These are phyloP conservation scores for Sequoia sempervirens DNA, from an alignment of 75 land plant genomes.

Conservation along the genomic window DNA sequence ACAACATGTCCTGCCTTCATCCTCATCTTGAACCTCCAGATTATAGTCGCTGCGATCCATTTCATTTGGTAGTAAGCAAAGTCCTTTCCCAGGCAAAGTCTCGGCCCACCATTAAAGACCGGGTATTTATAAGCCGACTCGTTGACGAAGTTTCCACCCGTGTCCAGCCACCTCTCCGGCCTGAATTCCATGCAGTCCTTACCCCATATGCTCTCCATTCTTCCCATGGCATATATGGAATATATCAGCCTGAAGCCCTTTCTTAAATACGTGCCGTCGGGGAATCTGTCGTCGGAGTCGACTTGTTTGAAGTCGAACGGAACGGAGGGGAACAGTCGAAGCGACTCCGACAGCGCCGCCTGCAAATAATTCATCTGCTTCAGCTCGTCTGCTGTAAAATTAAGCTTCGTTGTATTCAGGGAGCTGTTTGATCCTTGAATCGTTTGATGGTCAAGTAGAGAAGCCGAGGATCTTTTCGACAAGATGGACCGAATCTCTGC, in stretches of 20 bases:
- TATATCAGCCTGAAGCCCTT: slow-evolving; percentile 54
- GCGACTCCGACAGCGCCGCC: no score
- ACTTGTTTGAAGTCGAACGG: slow-evolving; percentile 69
- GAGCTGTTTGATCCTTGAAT: no score
- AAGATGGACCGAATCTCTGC: slow-evolving; percentile 18
- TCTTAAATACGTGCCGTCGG: slow-evolving; percentile 64
- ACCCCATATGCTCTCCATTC: no score
- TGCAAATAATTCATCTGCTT: no score
- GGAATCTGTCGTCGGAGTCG: slow-evolving; percentile 45
- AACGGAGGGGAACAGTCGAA: slow-evolving; percentile 54
- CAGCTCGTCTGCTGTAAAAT: slow-evolving; percentile 12
- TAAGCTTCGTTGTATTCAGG: slow-evolving; percentile 8
- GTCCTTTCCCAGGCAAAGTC: no score
- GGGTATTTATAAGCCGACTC: slow-evolving; percentile 54
- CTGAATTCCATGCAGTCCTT: no score
- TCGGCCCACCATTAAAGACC: slow-evolving; percentile 51
- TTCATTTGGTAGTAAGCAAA: no score
- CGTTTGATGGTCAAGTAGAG: neutral
- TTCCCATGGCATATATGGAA: slow-evolving; percentile 13
- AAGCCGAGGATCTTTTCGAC: neutral
- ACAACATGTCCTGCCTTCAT: slow-evolving; percentile 55
- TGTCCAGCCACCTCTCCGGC: slow-evolving; percentile 30
- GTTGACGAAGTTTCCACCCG: slow-evolving; percentile 26
- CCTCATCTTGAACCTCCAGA: slow-evolving; percentile 37
- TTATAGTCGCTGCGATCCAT: slow-evolving; percentile 1